Evolutionary conservation across 202 grass and related monocot genomes (phyloP).

Genomic region (Carex sylvatica): DNA sequence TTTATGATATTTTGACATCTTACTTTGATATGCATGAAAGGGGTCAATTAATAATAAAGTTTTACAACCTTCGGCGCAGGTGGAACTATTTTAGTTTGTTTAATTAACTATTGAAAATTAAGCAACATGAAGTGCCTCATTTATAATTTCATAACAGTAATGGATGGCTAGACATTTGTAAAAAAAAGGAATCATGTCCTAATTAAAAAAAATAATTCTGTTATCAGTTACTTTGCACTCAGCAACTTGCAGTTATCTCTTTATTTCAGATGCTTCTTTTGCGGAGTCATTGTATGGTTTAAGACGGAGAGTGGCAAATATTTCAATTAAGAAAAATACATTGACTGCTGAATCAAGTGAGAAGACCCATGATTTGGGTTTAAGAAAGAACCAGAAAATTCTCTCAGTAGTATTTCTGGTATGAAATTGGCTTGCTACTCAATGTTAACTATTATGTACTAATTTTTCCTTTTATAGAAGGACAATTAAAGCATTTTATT

Average conservation of each 20-base stretch:
- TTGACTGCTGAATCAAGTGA: conserved; percentile 50
- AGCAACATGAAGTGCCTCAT: background rate
- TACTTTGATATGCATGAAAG: background rate
- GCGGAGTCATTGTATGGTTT: conserved; percentile 96
- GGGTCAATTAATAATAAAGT: background rate
- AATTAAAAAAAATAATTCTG: background rate
- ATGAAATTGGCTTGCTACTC: conserved; percentile 27
- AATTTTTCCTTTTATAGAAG: background rate
- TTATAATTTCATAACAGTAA: background rate
- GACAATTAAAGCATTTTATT: background rate
- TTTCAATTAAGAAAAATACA: conserved; percentile 43
- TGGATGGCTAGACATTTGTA: background rate
- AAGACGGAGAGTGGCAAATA: conserved; percentile 67
- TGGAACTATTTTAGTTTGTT: background rate
- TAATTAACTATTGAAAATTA: background rate
- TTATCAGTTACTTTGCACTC: background rate
- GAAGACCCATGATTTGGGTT: conserved; percentile 53
- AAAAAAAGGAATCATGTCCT: background rate
- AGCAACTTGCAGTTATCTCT: conserved; percentile 13
- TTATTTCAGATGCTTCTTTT: conserved; percentile 91
- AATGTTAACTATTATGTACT: background rate
- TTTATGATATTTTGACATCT: background rate
- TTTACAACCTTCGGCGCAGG: background rate
- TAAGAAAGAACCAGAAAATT: conserved; percentile 80
- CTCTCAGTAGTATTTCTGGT: conserved; percentile 85